Evolutionary conservation across 2,329 filamentous ascomycete species (phyloP).

Genomic region (Hirsutella rhossiliensis): DNA sequence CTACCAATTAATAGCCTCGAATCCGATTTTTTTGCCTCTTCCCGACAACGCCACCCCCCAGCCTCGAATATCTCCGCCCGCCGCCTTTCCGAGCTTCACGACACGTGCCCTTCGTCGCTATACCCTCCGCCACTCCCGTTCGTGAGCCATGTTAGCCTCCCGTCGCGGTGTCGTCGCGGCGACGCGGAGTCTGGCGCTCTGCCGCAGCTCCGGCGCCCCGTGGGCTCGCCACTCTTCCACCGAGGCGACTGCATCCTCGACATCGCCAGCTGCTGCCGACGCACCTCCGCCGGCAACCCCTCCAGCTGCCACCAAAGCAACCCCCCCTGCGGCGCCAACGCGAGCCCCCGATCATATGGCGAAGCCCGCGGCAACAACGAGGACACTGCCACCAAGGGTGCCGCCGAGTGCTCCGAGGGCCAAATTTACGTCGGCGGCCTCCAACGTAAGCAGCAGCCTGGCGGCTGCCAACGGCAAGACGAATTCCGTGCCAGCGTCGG

Average conservation of each 20-base stretch:
- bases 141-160: slow-evolving; percentile 14
- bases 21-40: too few relatives aligned
- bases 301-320: neutral
- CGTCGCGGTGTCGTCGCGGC: slow-evolving; percentile 11
- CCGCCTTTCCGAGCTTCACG: neutral
- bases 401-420: too few relatives aligned
- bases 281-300: too few relatives aligned
- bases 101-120: neutral
- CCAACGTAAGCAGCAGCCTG: too few relatives aligned
- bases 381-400: too few relatives aligned
- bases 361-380: too few relatives aligned
- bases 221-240: slow-evolving; percentile 12
- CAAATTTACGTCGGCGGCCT: too few relatives aligned
- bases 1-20: too few relatives aligned
- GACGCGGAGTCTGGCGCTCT: slow-evolving; percentile 6
- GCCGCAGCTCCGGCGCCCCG: slow-evolving; percentile 8
- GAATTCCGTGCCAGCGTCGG: too few relatives aligned
- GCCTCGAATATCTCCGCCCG: neutral
- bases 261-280: neutral
- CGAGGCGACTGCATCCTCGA: slow-evolving; percentile 5
- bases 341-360: too few relatives aligned
- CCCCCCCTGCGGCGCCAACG: neutral
- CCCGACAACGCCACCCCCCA: too few relatives aligned
- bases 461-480: too few relatives aligned
- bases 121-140: neutral